phyloP scores from a whole-genome alignment of 2,329 filamentous ascomycete species.

The Diaporthe eres region DNA sequence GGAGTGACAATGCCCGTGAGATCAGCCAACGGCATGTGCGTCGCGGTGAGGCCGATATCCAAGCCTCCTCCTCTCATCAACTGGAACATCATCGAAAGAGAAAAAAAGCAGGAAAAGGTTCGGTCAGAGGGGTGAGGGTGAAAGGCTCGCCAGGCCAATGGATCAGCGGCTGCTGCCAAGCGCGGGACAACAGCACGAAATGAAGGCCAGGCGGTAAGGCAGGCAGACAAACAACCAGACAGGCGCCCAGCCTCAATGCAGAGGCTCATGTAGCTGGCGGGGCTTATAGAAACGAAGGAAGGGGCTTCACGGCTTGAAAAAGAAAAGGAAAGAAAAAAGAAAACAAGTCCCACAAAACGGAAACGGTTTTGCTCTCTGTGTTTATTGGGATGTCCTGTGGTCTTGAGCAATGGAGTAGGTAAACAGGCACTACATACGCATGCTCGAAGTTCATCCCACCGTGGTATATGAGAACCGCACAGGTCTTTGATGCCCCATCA shows the following conservation, averaged over 20 bases:
- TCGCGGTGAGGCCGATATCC: neutral
- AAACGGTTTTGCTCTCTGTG: neutral
- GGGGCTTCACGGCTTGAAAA: conserved; percentile 18
- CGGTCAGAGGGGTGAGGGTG: neutral
- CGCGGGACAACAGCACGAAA: neutral
- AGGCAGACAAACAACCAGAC: too few relatives aligned
- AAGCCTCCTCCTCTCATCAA: neutral
- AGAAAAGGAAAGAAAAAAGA: neutral
- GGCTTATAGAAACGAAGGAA: neutral
- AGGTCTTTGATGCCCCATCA: neutral
- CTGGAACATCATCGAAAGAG: neutral
- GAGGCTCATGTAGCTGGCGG: too few relatives aligned
- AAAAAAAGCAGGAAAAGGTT: neutral
- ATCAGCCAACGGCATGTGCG: neutral
- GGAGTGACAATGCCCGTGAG: neutral
- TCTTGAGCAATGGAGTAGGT: neutral
- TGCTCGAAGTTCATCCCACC: neutral
- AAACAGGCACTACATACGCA: conserved; percentile 4
- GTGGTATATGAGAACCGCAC: neutral
- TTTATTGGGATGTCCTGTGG: neutral
- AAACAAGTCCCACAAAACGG: neutral
- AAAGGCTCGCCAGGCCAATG: neutral
- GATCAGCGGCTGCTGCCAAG: too few relatives aligned
- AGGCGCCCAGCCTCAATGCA: neutral
- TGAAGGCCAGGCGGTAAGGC: neutral